Percentiles rank a stretch among this genome's conserved stretches.
Evolutionary conservation across 176 grass and related monocot genomes (phyloP).

Genomic region (Carex cristatella): DNA sequence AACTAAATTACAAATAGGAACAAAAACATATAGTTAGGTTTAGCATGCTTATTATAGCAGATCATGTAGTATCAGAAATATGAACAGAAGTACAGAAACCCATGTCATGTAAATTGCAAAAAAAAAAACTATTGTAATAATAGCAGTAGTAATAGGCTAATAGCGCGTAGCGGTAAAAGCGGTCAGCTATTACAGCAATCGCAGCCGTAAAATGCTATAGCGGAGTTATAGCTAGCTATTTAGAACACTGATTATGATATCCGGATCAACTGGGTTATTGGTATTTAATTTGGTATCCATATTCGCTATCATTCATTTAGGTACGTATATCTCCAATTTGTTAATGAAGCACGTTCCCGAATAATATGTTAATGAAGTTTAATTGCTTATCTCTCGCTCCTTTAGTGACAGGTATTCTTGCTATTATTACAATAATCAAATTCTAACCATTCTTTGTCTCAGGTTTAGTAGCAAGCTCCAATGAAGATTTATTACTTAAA

Average conservation of each 20-base stretch:
- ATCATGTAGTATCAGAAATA: too few relatives aligned
- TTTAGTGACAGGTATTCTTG: conserved; percentile 9
- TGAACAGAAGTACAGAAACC: too few relatives aligned
- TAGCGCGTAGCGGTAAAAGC: too few relatives aligned
- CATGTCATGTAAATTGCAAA: too few relatives aligned
- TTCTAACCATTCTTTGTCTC: conserved; percentile 17
- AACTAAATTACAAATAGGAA: too few relatives aligned
- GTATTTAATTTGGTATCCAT: neutral
- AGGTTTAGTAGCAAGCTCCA: conserved; percentile 1
- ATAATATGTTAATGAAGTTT: neutral
- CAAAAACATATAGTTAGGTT: too few relatives aligned
- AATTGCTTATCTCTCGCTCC: neutral
- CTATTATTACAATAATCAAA: neutral
- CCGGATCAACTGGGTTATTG: neutral
- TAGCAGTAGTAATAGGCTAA: too few relatives aligned
- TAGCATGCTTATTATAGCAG: too few relatives aligned
- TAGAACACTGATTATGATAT: neutral
- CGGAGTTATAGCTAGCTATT: too few relatives aligned
- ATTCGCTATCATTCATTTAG: neutral
- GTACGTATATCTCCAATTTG: neutral
- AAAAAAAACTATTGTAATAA: too few relatives aligned
- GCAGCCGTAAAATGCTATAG: too few relatives aligned
- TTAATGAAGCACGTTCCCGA: conserved; percentile 1
- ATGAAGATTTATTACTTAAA: neutral
- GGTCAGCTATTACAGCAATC: too few relatives aligned